phyloP scores from a whole-genome alignment of 352 stramenopile genomes.

The Pythium dissotocum region DNA sequence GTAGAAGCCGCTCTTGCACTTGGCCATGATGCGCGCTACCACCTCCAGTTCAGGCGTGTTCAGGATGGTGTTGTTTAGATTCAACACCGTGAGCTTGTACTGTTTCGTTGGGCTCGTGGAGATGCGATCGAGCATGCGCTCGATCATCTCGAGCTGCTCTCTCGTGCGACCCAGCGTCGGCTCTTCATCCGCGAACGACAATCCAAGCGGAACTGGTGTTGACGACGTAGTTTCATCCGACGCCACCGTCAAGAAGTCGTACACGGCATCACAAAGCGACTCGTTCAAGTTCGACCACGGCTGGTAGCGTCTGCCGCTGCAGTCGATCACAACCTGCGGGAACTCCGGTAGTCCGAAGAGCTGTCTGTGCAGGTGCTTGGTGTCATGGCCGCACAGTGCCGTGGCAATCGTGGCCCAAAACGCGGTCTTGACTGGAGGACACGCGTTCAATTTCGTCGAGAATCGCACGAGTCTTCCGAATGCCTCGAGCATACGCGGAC shows the following conservation, averaged over 20 bases:
- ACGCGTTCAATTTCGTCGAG: conserved; percentile 7
- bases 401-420: conserved; percentile 17
- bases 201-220: conserved; percentile 3
- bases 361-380: background rate
- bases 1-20: conserved; percentile 4
- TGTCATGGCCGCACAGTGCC: background rate
- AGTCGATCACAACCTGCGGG: conserved; percentile 13
- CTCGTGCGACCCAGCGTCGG: background rate
- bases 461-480: background rate
- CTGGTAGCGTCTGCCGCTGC: background rate
- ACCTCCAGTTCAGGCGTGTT: conserved; percentile 10
- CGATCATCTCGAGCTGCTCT: background rate
- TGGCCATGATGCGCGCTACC: conserved; percentile 14
- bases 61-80: conserved; percentile 10
- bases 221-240: background rate
- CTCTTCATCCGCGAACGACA: conserved; percentile 2
- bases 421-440: conserved; percentile 11
- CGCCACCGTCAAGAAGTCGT: conserved; percentile 8
- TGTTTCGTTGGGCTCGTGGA: background rate
- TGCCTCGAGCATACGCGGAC: background rate
- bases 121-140: conserved; percentile 9
- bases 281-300: background rate
- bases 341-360: background rate
- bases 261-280: conserved; percentile 9
- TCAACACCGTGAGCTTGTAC: conserved; percentile 4